A percentile compares a stretch with the other conserved stretches of the same genome.
These are phyloP conservation scores for Diospyros lotus DNA, from an alignment of 148 eudicot genomes.

Conservation along the genomic window DNA sequence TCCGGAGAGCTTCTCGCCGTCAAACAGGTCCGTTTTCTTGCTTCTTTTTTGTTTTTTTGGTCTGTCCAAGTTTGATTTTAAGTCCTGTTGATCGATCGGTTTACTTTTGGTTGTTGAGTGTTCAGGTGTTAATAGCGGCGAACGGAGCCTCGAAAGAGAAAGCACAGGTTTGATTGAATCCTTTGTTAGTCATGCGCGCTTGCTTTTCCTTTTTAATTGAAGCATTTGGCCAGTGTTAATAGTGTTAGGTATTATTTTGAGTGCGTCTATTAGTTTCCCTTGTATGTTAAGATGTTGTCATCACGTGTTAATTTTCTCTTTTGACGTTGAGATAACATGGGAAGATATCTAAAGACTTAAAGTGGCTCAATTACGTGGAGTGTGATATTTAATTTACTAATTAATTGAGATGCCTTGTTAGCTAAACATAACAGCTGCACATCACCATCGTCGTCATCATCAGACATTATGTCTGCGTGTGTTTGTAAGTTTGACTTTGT, in stretches of 20 bases:
- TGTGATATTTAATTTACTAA: neutral
- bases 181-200: neutral
- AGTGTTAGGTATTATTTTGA: neutral
- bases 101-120: constrained; percentile 13
- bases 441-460: no score
- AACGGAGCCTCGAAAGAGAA: constrained; percentile 47
- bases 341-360: neutral
- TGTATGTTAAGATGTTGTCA: neutral
- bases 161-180: constrained; percentile 37
- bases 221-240: neutral
- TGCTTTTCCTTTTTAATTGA: neutral
- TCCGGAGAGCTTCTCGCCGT: constrained; percentile 69
- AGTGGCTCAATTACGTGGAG: neutral
- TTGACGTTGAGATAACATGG: neutral
- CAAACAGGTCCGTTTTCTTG: constrained; percentile 37
- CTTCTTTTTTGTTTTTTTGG: neutral
- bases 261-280: neutral
- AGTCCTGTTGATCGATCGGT: neutral
- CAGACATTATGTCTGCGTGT: neutral
- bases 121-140: constrained; percentile 49
- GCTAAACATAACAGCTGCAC: no score
- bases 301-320: neutral
- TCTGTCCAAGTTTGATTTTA: neutral
- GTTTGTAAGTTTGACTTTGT: neutral
- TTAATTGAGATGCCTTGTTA: no score